A percentile compares a stretch with the other conserved stretches of the same genome.
Evolutionary conservation across 192 early-diverging fungal genomes (phyloP).

Genomic region (Coemansia sp.): DNA sequence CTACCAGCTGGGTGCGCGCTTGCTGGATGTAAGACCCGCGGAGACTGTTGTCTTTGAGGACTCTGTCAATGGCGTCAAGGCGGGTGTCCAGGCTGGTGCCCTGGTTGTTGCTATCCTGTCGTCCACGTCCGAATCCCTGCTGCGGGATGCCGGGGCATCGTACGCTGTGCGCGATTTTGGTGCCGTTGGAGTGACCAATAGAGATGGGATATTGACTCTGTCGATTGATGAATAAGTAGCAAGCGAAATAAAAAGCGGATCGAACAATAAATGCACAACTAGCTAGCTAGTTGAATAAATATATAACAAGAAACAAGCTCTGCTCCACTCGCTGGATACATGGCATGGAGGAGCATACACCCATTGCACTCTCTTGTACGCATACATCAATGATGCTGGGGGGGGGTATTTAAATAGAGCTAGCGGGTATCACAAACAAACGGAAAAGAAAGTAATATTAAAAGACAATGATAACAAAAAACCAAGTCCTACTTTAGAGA

Average conservation of each 20-base stretch:
- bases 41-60: constrained; percentile 44
- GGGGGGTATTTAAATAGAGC: too few species aligned
- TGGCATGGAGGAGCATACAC: too few species aligned
- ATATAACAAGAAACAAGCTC: too few species aligned
- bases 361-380: too few species aligned
- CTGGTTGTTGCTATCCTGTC: constrained; percentile 36
- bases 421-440: too few species aligned
- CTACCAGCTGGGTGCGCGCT: constrained; percentile 20
- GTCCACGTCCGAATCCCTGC: constrained; percentile 14
- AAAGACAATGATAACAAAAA: neutral
- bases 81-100: constrained; percentile 28
- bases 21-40: constrained; percentile 12
- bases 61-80: constrained; percentile 34
- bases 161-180: constrained; percentile 30
- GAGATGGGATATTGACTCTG: neutral
- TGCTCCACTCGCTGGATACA: too few species aligned
- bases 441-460: too few species aligned
- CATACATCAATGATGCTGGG: too few species aligned
- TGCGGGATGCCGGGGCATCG: constrained; percentile 26
- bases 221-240: neutral
- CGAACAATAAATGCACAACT: too few species aligned
- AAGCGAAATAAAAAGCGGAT: too few species aligned
- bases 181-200: neutral
- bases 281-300: too few species aligned
- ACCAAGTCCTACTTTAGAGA: too few species aligned